A percentile compares a stretch with the other conserved stretches of the same genome.
Conservation (phyloP, 148 eudicot species). For the Spergularia marina region DNA sequence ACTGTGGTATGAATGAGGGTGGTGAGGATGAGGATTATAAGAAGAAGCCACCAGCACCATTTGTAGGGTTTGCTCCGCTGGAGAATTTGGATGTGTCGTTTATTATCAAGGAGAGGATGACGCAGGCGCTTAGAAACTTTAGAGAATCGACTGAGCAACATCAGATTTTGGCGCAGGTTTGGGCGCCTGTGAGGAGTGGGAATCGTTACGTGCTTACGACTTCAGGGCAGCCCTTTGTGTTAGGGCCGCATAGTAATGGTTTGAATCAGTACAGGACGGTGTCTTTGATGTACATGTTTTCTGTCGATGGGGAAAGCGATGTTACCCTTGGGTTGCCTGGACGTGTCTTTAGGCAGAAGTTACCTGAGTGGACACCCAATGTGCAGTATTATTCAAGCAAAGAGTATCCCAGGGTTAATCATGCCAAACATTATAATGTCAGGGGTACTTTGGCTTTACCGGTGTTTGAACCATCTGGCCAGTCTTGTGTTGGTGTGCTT, state of each 20-base stretch:
- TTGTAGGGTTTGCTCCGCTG: slow-evolving; percentile 34
- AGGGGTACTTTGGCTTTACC: slow-evolving; percentile 85
- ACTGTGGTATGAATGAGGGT: background rate
- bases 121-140: slow-evolving; percentile 71
- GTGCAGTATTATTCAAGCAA: slow-evolving; percentile 89
- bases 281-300: slow-evolving; percentile 70
- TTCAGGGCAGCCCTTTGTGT: slow-evolving; percentile 93
- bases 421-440: slow-evolving; percentile 78
- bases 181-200: slow-evolving; percentile 85
- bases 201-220: slow-evolving; percentile 74
- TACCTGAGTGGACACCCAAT: slow-evolving; percentile 95
- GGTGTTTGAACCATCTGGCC: slow-evolving; percentile 75
- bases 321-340: slow-evolving; percentile 83
- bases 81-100: slow-evolving; percentile 47
- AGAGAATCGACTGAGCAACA: slow-evolving; percentile 75
- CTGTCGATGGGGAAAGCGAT: slow-evolving; percentile 59
- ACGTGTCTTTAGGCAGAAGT: slow-evolving; percentile 78
- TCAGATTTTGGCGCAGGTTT: slow-evolving; percentile 84
- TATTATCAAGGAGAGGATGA: slow-evolving; percentile 77
- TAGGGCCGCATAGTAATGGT: slow-evolving; percentile 67
- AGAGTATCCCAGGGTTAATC: slow-evolving; percentile 63
- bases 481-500: slow-evolving; percentile 83
- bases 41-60: slow-evolving; percentile 41
- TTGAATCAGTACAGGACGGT: slow-evolving; percentile 79
- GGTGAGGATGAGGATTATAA: slow-evolving; percentile 36